A percentile compares a stretch with the other conserved stretches of the same genome.
Conservation (phyloP, 1,284 basidiomycete genomes). For the Cryptococcus neoformans region DNA sequence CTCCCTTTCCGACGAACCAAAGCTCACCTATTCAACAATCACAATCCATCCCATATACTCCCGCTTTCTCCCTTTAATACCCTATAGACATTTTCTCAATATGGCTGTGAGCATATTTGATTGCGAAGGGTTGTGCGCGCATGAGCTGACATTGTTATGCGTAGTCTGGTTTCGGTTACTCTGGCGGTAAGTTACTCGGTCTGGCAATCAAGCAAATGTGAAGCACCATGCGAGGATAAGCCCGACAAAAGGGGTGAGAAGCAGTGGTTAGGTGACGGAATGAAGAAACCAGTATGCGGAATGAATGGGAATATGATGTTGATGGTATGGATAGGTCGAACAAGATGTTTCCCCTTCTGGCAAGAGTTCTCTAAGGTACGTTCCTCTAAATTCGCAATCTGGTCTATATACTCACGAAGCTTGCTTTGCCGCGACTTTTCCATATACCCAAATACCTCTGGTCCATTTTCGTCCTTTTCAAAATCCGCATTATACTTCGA, state of each 20-base stretch:
- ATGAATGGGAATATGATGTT: background rate
- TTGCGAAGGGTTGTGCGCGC: background rate
- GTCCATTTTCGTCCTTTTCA: background rate
- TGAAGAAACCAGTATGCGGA: background rate
- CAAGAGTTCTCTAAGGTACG: slow-evolving; percentile 79
- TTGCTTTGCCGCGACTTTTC: too few species aligned
- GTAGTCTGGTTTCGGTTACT: slow-evolving; percentile 63
- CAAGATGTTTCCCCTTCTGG: slow-evolving; percentile 90
- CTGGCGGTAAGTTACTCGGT: slow-evolving; percentile 56
- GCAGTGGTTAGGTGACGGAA: background rate
- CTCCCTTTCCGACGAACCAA: slow-evolving; percentile 7
- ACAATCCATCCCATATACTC: background rate
- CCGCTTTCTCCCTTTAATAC: background rate
- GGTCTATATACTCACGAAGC: background rate
- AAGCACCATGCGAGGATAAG: too few species aligned
- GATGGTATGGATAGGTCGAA: slow-evolving; percentile 59
- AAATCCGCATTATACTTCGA: background rate
- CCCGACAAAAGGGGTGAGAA: background rate
- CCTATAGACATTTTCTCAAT: background rate
- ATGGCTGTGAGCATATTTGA: slow-evolving; percentile 17
- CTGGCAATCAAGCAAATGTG: background rate
- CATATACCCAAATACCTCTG: background rate
- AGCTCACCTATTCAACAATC: slow-evolving; percentile 6
- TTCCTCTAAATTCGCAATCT: background rate
- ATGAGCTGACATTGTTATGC: background rate